Percentiles rank a stretch among this genome's conserved stretches.
Evolutionary conservation across 495 filamentous ascomycete genomes (phyloP).

Genomic region (Penicillium subrubescens): DNA sequence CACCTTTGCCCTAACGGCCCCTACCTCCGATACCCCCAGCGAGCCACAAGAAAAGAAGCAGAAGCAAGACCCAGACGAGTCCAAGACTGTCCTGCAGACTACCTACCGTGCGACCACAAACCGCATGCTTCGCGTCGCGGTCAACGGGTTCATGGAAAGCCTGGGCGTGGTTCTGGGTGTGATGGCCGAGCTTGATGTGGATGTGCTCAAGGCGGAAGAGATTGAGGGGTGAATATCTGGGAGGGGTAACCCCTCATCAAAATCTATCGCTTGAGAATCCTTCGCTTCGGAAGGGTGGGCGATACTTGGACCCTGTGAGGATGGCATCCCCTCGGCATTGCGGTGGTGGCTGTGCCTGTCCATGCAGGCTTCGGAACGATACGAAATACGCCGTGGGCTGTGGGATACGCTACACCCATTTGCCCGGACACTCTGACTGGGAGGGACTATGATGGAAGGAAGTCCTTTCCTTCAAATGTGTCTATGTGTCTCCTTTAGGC

Average conservation of each 20-base stretch:
- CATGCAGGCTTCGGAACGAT: neutral
- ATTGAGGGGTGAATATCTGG: slow-evolving; percentile 27
- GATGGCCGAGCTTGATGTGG: slow-evolving; percentile 86
- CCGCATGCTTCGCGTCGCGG: slow-evolving; percentile 93
- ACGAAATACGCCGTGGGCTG: neutral
- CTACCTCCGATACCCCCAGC: slow-evolving; percentile 21
- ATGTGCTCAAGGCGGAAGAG: slow-evolving; percentile 59
- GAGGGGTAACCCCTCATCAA: neutral
- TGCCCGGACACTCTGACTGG: neutral
- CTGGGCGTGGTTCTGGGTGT: slow-evolving; percentile 78
- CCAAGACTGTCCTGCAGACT: slow-evolving; percentile 63
- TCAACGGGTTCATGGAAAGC: slow-evolving; percentile 98
- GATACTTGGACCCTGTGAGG: neutral
- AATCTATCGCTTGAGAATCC: slow-evolving; percentile 1
- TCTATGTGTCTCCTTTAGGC: slow-evolving; percentile 1
- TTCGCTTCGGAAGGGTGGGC: neutral
- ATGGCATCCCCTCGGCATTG: neutral
- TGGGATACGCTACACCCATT: neutral
- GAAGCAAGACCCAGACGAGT: slow-evolving; percentile 39
- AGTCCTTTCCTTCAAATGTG: neutral
- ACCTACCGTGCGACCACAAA: slow-evolving; percentile 90
- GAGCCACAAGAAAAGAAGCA: slow-evolving; percentile 32
- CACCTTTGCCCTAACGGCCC: slow-evolving; percentile 58
- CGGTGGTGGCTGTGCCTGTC: neutral
- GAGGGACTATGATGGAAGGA: neutral